phyloP scores from a whole-genome alignment of 176 grass and related monocot genomes.

The Ananas comosus region DNA sequence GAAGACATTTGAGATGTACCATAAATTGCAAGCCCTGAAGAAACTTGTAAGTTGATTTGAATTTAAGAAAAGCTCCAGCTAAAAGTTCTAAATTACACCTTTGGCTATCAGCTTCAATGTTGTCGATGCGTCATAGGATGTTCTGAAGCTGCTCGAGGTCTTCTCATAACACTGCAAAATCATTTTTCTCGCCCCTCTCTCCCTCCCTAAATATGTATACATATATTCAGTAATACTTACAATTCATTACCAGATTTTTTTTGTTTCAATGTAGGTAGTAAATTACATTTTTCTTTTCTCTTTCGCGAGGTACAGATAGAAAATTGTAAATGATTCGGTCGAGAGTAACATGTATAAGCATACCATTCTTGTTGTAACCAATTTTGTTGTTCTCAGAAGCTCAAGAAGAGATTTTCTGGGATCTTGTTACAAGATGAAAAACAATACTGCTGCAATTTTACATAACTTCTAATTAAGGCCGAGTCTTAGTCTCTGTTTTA shows the following conservation, averaged over 20 bases:
- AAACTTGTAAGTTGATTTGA: conserved; percentile 12
- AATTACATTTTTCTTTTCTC: conserved; percentile 38
- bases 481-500: background rate
- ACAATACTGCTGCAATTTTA: background rate
- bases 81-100: conserved; percentile 7
- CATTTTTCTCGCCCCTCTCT: conserved; percentile 1
- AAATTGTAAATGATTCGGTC: conserved; percentile 51
- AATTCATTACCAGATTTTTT: background rate
- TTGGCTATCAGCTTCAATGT: background rate
- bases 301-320: conserved; percentile 49
- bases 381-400: conserved; percentile 28
- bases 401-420: background rate
- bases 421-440: background rate
- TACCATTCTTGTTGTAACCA: conserved; percentile 29
- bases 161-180: too few species aligned
- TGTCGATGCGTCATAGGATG: too few species aligned
- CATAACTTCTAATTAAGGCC: too few species aligned
- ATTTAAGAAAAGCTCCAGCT: conserved; percentile 6
- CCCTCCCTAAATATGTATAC: conserved; percentile 32
- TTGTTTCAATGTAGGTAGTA: conserved; percentile 33
- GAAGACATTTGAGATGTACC: conserved; percentile 48
- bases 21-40: conserved; percentile 6
- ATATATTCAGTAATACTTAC: conserved; percentile 35
- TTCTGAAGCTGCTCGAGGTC: too few species aligned
- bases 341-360: conserved; percentile 29